A percentile compares a stretch with the other conserved stretches of the same genome.
phyloP scores from a whole-genome alignment of 1,284 basidiomycete species.

The Malassezia furfur region DNA sequence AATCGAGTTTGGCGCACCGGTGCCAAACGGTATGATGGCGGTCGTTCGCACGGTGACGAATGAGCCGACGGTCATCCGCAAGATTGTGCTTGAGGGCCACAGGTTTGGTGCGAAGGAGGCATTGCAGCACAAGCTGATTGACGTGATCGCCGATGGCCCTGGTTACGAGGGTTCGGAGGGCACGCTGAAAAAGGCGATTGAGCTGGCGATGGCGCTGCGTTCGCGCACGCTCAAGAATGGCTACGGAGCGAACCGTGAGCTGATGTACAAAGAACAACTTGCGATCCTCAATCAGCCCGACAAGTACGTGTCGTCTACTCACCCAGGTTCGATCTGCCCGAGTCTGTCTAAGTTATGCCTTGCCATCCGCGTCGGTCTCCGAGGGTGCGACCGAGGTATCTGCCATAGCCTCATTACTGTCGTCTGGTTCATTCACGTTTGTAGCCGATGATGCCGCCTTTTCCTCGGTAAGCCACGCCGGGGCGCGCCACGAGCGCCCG shows the following conservation, averaged over 20 bases:
- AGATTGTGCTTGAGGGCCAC: slow-evolving; percentile 71
- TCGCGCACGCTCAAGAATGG: slow-evolving; percentile 50
- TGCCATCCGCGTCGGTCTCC: not conserved
- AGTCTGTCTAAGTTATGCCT: not conserved
- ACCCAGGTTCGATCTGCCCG: not conserved
- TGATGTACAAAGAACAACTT: slow-evolving; percentile 24
- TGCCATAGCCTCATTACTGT: not conserved
- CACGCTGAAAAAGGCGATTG: slow-evolving; percentile 53
- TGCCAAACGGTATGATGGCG: slow-evolving; percentile 50
- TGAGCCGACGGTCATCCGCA: slow-evolving; percentile 58
- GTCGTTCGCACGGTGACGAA: slow-evolving; percentile 62
- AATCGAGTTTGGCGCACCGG: slow-evolving; percentile 38
- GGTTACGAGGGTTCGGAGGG: slow-evolving; percentile 52
- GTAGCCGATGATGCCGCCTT: not conserved
- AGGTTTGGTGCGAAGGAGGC: slow-evolving; percentile 71
- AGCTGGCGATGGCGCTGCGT: slow-evolving; percentile 48
- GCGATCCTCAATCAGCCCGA: slow-evolving; percentile 15
- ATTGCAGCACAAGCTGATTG: slow-evolving; percentile 61
- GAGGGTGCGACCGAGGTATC: not conserved
- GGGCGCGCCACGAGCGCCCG: slow-evolving; percentile 32
- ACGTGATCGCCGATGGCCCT: slow-evolving; percentile 57
- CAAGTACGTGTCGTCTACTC: not conserved
- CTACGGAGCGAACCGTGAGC: slow-evolving; percentile 53
- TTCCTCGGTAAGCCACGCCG: slow-evolving; percentile 28
- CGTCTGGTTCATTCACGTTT: not conserved